phyloP scores from a whole-genome alignment of 192 early-diverging fungal species.

The Coemansia asiatica region DNA sequence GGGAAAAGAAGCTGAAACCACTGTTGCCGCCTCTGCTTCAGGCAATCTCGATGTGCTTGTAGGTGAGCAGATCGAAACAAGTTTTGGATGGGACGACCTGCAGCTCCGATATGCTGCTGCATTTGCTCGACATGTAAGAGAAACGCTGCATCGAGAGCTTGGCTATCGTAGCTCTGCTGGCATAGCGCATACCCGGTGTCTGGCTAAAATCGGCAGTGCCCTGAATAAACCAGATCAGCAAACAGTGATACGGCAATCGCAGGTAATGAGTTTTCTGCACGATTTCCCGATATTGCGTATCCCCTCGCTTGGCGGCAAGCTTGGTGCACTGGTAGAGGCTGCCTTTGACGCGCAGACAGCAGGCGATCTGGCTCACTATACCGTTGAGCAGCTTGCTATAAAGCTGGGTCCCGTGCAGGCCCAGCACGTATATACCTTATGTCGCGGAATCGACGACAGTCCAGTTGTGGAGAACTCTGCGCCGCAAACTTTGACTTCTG shows the following conservation, averaged over 20 bases:
- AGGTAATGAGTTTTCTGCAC: slow-evolving; percentile 63
- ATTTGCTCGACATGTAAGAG: slow-evolving; percentile 66
- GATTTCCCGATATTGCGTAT: slow-evolving; percentile 74
- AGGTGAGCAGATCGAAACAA: slow-evolving; percentile 25
- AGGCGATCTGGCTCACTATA: slow-evolving; percentile 37
- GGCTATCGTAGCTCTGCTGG: slow-evolving; percentile 80
- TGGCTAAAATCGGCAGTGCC: slow-evolving; percentile 83
- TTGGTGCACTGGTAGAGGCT: slow-evolving; percentile 69
- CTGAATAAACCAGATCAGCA: slow-evolving; percentile 81
- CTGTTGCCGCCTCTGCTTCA: neutral
- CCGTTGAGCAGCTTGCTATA: slow-evolving; percentile 34
- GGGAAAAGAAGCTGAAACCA: slow-evolving; percentile 39
- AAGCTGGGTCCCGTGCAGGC: slow-evolving; percentile 38
- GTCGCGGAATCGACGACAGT: slow-evolving; percentile 52
- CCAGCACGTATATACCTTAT: slow-evolving; percentile 29
- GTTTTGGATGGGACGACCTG: slow-evolving; percentile 69
- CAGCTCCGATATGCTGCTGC: slow-evolving; percentile 74
- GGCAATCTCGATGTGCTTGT: slow-evolving; percentile 41
- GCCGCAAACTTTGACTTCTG: slow-evolving; percentile 33
- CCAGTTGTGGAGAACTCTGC: slow-evolving; percentile 34
- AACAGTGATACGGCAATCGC: slow-evolving; percentile 66
- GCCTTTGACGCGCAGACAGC: slow-evolving; percentile 55
- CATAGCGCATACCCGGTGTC: slow-evolving; percentile 81
- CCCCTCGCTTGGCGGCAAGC: slow-evolving; percentile 82
- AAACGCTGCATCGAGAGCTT: slow-evolving; percentile 62